These are phyloP conservation scores for Globisporangium recalcitrans DNA, from an alignment of 352 stramenopile genomes.

Conservation along the genomic window DNA sequence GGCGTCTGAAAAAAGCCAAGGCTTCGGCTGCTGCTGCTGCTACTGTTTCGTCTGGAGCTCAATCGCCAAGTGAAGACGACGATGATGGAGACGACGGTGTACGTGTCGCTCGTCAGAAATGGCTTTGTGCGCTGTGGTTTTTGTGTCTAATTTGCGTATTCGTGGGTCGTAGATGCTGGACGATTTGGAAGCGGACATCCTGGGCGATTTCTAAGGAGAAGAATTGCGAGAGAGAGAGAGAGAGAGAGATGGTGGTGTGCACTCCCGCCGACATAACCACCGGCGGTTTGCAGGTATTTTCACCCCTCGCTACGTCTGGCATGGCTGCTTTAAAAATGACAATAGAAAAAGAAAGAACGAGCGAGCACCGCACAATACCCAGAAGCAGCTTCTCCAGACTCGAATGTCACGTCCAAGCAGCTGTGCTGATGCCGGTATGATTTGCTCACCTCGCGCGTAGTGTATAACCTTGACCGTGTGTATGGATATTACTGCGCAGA, in stretches of 20 bases:
- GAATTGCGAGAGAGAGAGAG: too few relatives aligned
- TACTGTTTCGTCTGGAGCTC: not conserved
- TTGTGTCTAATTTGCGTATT: conserved; percentile 5
- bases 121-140: not conserved
- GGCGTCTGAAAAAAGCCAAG: conserved; percentile 31
- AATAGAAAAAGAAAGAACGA: conserved; percentile 8
- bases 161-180: conserved; percentile 37
- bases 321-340: not conserved
- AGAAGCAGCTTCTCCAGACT: not conserved
- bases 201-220: conserved; percentile 54
- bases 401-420: not conserved
- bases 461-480: not conserved
- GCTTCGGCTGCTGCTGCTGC: not conserved
- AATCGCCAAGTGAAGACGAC: conserved; percentile 18
- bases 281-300: not conserved
- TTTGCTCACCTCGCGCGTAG: not conserved
- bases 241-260: not conserved
- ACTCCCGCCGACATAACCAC: not conserved
- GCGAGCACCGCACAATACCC: too few relatives aligned
- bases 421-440: not conserved
- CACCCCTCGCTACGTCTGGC: not conserved
- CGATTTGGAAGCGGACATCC: conserved; percentile 71
- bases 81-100: conserved; percentile 37
- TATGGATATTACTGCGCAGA: not conserved
- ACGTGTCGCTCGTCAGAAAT: not conserved